Percentiles rank a stretch among this genome's conserved stretches.
These are phyloP conservation scores for Aspergillus caelatus DNA, from an alignment of 2,329 filamentous ascomycete genomes.

Conservation along the genomic window DNA sequence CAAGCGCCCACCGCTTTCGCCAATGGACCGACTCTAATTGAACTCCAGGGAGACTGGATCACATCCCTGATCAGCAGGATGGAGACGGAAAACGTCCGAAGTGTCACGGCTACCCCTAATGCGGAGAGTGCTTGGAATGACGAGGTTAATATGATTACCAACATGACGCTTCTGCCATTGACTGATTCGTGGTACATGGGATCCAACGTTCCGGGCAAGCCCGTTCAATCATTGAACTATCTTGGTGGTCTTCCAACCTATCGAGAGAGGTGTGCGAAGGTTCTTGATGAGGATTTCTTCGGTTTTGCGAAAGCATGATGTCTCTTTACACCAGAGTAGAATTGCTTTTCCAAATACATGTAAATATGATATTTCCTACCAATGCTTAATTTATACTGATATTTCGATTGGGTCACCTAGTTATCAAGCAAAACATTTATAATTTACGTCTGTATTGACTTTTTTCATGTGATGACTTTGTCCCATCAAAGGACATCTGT, in stretches of 20 bases:
- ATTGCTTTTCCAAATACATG: too few relatives aligned
- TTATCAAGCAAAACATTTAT: too few relatives aligned
- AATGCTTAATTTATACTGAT: too few relatives aligned
- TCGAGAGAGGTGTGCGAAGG: not conserved
- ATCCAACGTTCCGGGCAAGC: not conserved
- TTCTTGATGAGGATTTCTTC: not conserved
- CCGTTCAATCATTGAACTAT: not conserved
- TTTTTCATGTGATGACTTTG: too few relatives aligned
- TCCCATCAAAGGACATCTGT: too few relatives aligned
- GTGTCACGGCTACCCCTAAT: not conserved
- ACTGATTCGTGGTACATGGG: not conserved
- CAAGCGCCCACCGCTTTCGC: conserved; percentile 51
- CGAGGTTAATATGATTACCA: not conserved
- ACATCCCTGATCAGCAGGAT: conserved; percentile 48
- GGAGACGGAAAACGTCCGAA: not conserved
- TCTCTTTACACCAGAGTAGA: not conserved
- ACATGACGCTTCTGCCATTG: not conserved
- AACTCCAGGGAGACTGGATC: conserved; percentile 48
- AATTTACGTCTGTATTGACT: too few relatives aligned
- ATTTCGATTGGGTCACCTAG: too few relatives aligned
- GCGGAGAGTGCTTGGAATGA: not conserved
- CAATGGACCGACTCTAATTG: conserved; percentile 49
- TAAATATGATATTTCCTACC: too few relatives aligned
- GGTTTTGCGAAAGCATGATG: not conserved
- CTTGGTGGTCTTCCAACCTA: not conserved